Conservation (phyloP, 2,329 filamentous ascomycete genomes). For the Ceratocystiopsis sp. region DNA sequence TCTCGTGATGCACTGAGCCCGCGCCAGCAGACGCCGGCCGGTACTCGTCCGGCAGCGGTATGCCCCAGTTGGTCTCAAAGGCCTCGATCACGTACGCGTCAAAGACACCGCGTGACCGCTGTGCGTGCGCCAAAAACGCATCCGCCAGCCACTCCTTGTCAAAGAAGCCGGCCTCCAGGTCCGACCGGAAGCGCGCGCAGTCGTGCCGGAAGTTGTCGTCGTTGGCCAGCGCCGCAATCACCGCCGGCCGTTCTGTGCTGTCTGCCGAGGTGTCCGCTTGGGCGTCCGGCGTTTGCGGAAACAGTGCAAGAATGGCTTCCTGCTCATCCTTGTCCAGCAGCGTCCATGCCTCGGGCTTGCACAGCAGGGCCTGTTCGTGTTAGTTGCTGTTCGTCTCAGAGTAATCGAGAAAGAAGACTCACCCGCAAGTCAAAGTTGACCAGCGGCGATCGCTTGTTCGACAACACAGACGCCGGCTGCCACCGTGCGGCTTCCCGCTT, state of each 20-base stretch:
- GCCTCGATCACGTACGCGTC: constrained; percentile 27
- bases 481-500: constrained; percentile 11
- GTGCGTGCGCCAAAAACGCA: constrained; percentile 33
- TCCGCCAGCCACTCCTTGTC: constrained; percentile 34
- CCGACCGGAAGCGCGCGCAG: constrained; percentile 23
- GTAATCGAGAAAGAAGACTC: no score
- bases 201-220: constrained; percentile 27
- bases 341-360: constrained; percentile 21
- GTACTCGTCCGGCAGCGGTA: constrained; percentile 21
- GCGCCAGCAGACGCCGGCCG: constrained; percentile 6
- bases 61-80: constrained; percentile 31
- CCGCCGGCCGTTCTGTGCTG: no score
- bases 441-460: constrained; percentile 19
- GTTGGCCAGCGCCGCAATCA: constrained; percentile 10
- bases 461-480: constrained; percentile 17
- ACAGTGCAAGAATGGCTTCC: constrained; percentile 18
- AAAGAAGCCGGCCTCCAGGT: constrained; percentile 29
- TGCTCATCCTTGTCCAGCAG: constrained; percentile 18
- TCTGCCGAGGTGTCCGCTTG: no score
- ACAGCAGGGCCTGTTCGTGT: constrained; percentile 15
- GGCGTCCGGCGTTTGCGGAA: constrained; percentile 12
- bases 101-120: constrained; percentile 31
- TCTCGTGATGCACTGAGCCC: no score
- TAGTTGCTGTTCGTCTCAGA: no score
- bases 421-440: constrained; percentile 16